Conservation (phyloP, 2,329 filamentous ascomycete species). For the Cladophialophora immunda region DNA sequence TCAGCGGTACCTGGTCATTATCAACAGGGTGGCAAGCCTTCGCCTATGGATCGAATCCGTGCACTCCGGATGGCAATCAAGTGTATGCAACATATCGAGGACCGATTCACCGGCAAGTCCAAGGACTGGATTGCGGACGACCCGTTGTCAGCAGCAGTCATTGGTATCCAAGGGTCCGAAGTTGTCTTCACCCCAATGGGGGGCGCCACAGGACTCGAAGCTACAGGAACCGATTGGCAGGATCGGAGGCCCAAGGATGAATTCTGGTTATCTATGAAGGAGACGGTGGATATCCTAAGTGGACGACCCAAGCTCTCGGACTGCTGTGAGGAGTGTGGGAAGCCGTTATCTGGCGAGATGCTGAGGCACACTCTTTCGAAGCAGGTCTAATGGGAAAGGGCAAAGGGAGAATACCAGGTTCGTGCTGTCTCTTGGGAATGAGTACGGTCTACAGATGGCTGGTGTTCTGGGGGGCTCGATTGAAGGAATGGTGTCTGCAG, state of each 20-base stretch:
- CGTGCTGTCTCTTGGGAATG: neutral
- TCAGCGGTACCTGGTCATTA: constrained; percentile 93
- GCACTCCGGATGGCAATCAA: constrained; percentile 92
- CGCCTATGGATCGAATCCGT: constrained; percentile 93
- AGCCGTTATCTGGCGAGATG: constrained; percentile 30
- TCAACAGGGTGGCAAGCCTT: constrained; percentile 91
- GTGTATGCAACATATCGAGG: constrained; percentile 89
- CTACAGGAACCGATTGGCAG: constrained; percentile 89
- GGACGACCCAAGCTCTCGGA: constrained; percentile 65
- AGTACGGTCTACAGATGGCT: neutral
- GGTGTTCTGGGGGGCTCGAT: neutral
- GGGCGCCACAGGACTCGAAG: constrained; percentile 71
- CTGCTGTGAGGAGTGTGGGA: constrained; percentile 39
- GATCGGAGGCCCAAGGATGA: constrained; percentile 84
- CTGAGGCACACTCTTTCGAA: constrained; percentile 9
- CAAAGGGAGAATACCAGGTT: neutral
- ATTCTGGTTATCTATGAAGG: constrained; percentile 83
- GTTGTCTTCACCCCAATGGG: constrained; percentile 87
- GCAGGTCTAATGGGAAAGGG: neutral
- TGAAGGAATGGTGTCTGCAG: neutral
- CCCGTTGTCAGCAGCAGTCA: constrained; percentile 77
- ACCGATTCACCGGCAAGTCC: constrained; percentile 70
- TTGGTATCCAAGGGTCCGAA: constrained; percentile 89
- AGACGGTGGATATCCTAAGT: constrained; percentile 83
- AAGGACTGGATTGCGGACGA: constrained; percentile 76